Percentiles rank a stretch among this genome's conserved stretches.
Conservation (phyloP, 2,329 filamentous ascomycete species). For the Orbilia blumenaviensis region DNA sequence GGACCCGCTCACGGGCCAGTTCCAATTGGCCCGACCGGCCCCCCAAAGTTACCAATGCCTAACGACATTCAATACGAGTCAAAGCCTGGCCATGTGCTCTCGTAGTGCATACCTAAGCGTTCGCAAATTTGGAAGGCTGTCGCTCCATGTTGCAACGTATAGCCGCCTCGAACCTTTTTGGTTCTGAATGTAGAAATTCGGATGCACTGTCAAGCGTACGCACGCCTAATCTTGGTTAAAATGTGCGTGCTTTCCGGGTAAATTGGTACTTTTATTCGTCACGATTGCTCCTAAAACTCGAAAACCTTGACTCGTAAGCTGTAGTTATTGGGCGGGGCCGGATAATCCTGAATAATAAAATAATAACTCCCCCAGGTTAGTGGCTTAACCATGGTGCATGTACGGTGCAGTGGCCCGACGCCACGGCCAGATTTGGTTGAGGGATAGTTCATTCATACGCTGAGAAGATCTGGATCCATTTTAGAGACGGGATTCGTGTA, state of each 20-base stretch:
- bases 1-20: conserved; percentile 1
- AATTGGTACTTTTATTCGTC: conserved; percentile 12
- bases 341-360: conserved; percentile 45
- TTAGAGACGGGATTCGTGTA: too few species aligned
- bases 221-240: conserved; percentile 47
- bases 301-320: conserved; percentile 6
- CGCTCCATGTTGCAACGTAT: conserved; percentile 11
- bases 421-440: background rate
- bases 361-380: conserved; percentile 32
- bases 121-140: background rate
- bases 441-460: too few species aligned
- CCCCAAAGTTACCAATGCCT: background rate
- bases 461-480: too few species aligned
- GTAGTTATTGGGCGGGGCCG: conserved; percentile 19
- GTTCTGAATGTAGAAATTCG: conserved; percentile 42
- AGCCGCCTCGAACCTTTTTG: conserved; percentile 15
- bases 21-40: background rate
- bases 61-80: background rate
- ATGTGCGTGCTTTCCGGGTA: conserved; percentile 32
- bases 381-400: conserved; percentile 16
- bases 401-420: background rate
- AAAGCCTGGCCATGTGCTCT: conserved; percentile 9
- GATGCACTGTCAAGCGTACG: background rate
- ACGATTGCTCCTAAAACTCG: conserved; percentile 5
- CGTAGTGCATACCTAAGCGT: background rate